Evolutionary conservation across 225 moss, liverwort and hornwort genomes (phyloP).

Genomic region (Anthoceros angustus): DNA sequence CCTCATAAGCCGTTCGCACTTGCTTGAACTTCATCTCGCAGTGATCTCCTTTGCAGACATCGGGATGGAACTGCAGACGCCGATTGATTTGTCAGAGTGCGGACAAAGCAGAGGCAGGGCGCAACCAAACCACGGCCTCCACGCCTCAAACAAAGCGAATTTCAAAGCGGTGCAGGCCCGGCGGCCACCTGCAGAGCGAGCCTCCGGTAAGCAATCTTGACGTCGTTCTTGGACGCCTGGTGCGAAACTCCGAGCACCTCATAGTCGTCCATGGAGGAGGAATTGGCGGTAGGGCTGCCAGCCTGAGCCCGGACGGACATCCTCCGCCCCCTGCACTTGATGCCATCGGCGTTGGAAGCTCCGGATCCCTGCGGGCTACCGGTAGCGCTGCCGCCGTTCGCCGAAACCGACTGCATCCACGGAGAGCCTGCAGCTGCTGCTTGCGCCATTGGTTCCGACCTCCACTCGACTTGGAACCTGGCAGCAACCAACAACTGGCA

Average conservation of each 20-base stretch:
- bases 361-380: not conserved
- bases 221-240: constrained; percentile 20
- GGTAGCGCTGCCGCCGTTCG: not conserved
- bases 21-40: constrained; percentile 30
- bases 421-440: not conserved
- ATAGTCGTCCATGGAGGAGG: not conserved
- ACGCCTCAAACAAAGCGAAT: not conserved
- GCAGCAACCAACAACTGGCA: not conserved
- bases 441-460: not conserved
- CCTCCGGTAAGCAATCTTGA: constrained; percentile 35
- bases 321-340: not conserved
- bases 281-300: not conserved
- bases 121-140: not conserved
- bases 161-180: not conserved
- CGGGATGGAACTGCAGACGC: constrained; percentile 24
- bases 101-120: not conserved
- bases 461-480: too few species aligned
- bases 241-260: constrained; percentile 24
- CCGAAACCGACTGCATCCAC: not conserved
- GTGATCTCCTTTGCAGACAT: constrained; percentile 22
- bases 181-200: constrained; percentile 10
- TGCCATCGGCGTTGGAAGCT: not conserved
- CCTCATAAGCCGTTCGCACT: constrained; percentile 30
- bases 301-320: not conserved
- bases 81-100: too few species aligned